Conservation (phyloP, 2,329 filamentous ascomycete species). For the Ceratocystis eucalypticola region DNA sequence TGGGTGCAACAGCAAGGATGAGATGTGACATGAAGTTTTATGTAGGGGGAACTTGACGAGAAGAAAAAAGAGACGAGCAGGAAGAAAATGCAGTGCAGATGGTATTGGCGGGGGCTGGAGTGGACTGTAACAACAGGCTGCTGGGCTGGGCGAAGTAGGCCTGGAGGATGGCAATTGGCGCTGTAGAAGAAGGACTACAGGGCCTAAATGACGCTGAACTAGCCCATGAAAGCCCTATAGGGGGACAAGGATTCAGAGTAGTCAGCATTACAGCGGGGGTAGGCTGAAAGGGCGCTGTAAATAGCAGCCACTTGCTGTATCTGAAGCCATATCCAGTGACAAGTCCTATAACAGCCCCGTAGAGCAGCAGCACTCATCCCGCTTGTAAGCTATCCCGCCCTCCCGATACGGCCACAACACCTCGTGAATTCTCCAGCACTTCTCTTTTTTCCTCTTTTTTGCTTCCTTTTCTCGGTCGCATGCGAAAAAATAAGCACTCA, state of each 20-base stretch:
- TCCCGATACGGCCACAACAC: no score
- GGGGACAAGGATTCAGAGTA: neutral
- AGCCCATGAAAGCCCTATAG: neutral
- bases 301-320: no score
- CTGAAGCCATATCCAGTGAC: no score
- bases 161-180: neutral
- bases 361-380: no score
- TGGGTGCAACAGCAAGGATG: neutral
- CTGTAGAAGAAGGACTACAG: neutral
- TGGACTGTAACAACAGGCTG: neutral
- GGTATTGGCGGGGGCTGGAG: neutral
- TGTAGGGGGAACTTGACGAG: neutral
- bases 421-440: no score
- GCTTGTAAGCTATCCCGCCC: no score
- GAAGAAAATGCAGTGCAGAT: neutral
- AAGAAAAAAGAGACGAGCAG: neutral
- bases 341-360: no score
- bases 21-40: neutral
- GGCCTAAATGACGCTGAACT: neutral
- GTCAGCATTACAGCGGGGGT: no score
- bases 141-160: neutral
- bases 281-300: no score
- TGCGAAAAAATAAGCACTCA: neutral
- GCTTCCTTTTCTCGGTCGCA: no score
- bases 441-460: no score